These are phyloP conservation scores for Sporothrix pallida DNA, from an alignment of 2,329 filamentous ascomycete genomes.

Conservation along the genomic window DNA sequence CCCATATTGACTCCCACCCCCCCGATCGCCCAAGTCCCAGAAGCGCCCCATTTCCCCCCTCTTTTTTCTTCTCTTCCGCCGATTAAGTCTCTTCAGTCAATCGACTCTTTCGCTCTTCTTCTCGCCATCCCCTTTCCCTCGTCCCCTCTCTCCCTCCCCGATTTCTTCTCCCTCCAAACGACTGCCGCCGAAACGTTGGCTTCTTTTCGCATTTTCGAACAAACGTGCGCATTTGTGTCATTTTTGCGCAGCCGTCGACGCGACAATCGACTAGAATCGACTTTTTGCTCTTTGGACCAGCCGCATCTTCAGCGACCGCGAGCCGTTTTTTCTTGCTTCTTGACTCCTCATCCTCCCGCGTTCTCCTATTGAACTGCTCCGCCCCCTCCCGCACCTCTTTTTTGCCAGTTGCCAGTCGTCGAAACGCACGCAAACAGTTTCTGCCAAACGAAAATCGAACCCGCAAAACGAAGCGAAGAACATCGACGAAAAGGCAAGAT, in stretches of 20 bases:
- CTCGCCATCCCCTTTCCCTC: neutral
- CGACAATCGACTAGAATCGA: constrained; percentile 11
- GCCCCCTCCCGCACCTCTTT: neutral
- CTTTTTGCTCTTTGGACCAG: neutral
- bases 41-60: constrained; percentile 16
- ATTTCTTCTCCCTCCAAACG: constrained; percentile 23
- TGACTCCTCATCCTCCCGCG: constrained; percentile 18
- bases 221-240: neutral
- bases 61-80: constrained; percentile 19
- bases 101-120: neutral
- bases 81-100: constrained; percentile 15
- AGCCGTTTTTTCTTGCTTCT: constrained; percentile 7
- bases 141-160: neutral
- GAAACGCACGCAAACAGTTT: neutral
- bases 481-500: neutral
- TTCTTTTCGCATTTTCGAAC: constrained; percentile 24
- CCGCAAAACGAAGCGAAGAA: neutral
- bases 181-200: constrained; percentile 16
- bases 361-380: constrained; percentile 13
- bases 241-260: constrained; percentile 11
- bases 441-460: neutral
- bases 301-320: constrained; percentile 23
- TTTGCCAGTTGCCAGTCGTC: neutral
- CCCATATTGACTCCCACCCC: neutral
- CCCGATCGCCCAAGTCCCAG: constrained; percentile 24